These are phyloP conservation scores for Penstemon davidsonii DNA, from an alignment of 257 asterid genomes.

Conservation along the genomic window DNA sequence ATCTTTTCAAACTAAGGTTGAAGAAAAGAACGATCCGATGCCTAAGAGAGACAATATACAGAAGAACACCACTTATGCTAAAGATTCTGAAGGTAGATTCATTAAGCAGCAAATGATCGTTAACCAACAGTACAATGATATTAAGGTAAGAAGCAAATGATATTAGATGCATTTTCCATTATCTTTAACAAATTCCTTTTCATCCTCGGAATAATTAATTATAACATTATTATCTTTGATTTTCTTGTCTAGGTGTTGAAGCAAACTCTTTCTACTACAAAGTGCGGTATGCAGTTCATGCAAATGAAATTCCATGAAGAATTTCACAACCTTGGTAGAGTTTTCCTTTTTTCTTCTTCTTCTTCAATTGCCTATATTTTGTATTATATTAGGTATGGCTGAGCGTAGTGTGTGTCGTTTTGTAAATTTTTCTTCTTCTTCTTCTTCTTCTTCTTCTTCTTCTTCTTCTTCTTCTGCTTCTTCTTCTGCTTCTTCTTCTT, in stretches of 20 bases:
- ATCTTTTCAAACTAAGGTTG: conserved; percentile 39
- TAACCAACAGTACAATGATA: conserved; percentile 68
- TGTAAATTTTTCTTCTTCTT: too few species aligned
- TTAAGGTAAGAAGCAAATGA: conserved; percentile 51
- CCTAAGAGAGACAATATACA: conserved; percentile 40
- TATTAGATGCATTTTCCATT: conserved; percentile 2
- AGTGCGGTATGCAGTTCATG: conserved; percentile 90
- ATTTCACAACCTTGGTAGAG: conserved; percentile 67
- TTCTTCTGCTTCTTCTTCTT: too few species aligned
- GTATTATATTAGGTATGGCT: too few species aligned
- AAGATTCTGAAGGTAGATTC: conserved; percentile 47
- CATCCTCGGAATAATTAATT: conserved; percentile 6
- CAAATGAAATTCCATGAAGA: conserved; percentile 90
- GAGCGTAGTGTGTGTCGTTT: too few species aligned
- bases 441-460: too few species aligned
- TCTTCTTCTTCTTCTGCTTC: too few species aligned
- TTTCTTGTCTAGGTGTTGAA: conserved; percentile 58
- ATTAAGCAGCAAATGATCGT: conserved; percentile 60
- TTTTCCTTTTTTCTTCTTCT: not conserved
- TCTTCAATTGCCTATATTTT: not conserved
- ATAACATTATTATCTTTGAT: conserved; percentile 11
- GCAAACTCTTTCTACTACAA: conserved; percentile 75
- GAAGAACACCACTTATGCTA: conserved; percentile 38
- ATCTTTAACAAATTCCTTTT: conserved; percentile 13
- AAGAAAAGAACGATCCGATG: conserved; percentile 33